Evolutionary conservation across 108 stramenopile genomes (phyloP), one percentile per base, ranked within the genome.

Genomic region (Schizochytrium sp.): DNA sequence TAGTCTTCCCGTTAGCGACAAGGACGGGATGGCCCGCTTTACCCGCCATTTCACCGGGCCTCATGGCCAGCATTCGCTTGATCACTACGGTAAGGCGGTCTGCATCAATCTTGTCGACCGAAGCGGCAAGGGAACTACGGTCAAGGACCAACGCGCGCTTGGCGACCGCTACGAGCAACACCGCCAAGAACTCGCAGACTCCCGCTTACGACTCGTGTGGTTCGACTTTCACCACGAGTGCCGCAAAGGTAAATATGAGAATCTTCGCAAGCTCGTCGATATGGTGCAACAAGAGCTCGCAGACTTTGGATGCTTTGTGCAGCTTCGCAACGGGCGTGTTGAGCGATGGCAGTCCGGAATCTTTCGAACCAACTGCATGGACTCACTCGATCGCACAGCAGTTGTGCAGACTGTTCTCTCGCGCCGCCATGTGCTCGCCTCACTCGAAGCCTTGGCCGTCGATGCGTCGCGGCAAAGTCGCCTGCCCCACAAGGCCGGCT

Each of bases 301-400:
- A 5, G 87, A 93, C 12, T 96, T 96, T 58, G 93, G 93, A 16
- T 96, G 94, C 90, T 96, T 98, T 60, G 88, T 90, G 60, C 93
- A 88, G 4, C 87, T 91, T 23, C 91, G 92, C 19, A 92, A 53
- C 18, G 28, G 72, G 25, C 23, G 55, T 60, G 63, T 97, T 14
- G 48, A 60, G 44, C 90, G 87, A 51, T 43, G 92, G 57, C 98
- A 99, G 92, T 90, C 89, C 41, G 97, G 97, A 19, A 95, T 97
- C 34, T 93, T 98, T 43, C 95, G 98, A 23, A 99, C 98, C 29
- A 99, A 99, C 92, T 99, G 98, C 92, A 98, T 99, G 97, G 98
- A 99, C 93, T 97, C 97, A 91, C 92, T 99, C 48, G 98, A 99
- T 92, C 94, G 98, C 18, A 99, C 98, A 29, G 97, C 98, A 90